Conservation (phyloP, 2,329 filamentous ascomycete species). For the Exophiala sideris region DNA sequence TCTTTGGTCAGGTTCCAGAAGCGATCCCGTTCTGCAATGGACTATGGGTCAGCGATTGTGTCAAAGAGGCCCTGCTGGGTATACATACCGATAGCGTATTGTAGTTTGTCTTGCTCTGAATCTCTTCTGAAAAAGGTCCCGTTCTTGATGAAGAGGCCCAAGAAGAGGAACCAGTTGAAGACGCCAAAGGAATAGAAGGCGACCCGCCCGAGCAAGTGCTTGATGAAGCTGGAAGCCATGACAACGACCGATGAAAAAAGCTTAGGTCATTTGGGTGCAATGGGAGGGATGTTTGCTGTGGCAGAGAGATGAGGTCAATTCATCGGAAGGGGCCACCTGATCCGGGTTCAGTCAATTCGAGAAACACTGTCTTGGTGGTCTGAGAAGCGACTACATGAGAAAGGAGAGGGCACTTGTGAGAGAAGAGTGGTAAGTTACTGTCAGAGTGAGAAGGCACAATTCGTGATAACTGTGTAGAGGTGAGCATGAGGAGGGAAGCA, state of each 20-base stretch:
- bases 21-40: slow-evolving; percentile 45
- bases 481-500: not conserved
- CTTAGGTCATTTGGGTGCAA: slow-evolving; percentile 3
- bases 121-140: slow-evolving; percentile 38
- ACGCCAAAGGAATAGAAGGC: slow-evolving; percentile 32
- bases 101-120: slow-evolving; percentile 40
- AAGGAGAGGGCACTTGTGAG: not conserved
- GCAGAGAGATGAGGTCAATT: not conserved
- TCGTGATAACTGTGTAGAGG: not conserved
- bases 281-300: not conserved
- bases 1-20: slow-evolving; percentile 53
- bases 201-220: slow-evolving; percentile 3
- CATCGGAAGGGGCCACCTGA: no score
- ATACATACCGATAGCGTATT: slow-evolving; percentile 40
- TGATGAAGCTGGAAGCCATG: slow-evolving; percentile 17
- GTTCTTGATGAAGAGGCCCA: slow-evolving; percentile 30
- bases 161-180: slow-evolving; percentile 36
- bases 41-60: slow-evolving; percentile 3
- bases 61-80: not conserved
- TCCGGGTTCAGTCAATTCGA: not conserved
- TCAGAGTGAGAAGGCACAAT: not conserved
- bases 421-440: no score
- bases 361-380: not conserved
- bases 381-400: not conserved
- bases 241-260: not conserved